These are phyloP conservation scores for Pouteria glomerata DNA, from an alignment of 148 eudicot genomes.

Conservation along the genomic window DNA sequence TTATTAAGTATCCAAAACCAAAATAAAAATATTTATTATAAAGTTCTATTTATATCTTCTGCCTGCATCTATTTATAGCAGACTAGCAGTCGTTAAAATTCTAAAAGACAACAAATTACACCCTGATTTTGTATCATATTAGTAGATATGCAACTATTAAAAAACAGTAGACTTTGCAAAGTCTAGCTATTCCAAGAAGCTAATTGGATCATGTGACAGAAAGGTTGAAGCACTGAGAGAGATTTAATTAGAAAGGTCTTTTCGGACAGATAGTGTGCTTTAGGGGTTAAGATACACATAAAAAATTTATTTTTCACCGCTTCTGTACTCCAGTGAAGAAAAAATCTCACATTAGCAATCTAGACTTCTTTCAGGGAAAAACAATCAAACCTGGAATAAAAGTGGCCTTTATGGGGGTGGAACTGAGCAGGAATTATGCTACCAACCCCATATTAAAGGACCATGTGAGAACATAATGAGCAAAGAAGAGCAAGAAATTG, in stretches of 20 bases:
- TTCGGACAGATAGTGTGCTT: neutral
- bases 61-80: too few species aligned
- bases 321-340: neutral
- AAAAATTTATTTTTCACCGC: neutral
- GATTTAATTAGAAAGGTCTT: neutral
- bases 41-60: too few species aligned
- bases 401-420: conserved; percentile 4
- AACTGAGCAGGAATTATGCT: neutral
- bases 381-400: neutral
- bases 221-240: neutral
- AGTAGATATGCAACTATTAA: neutral
- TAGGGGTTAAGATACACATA: too few species aligned
- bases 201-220: too few species aligned
- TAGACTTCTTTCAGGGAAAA: neutral
- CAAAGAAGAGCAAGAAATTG: neutral
- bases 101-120: neutral
- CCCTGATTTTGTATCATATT: neutral
- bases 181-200: neutral
- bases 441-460: neutral
- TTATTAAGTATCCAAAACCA: too few species aligned
- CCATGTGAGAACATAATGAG: neutral
- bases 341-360: neutral
- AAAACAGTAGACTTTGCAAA: neutral
- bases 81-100: too few species aligned
- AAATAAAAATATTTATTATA: too few species aligned